Conservation (phyloP, 2,329 filamentous ascomycete genomes). For the Dryadomyces sulphureus region DNA sequence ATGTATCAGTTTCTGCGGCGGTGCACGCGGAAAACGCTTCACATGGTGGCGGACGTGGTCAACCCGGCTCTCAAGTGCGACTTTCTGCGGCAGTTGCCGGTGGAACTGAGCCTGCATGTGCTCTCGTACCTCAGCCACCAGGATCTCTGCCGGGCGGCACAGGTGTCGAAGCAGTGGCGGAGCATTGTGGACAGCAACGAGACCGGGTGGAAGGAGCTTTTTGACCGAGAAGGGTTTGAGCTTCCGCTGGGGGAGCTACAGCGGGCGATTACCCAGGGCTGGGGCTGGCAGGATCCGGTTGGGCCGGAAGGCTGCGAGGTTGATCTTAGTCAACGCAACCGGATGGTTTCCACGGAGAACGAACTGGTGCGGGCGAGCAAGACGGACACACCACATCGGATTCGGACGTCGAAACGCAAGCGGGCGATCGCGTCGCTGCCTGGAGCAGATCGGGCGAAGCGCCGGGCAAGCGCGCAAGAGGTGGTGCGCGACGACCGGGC, state of each 20-base stretch:
- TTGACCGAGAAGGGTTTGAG: conserved; percentile 69
- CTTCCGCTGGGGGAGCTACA: conserved; percentile 72
- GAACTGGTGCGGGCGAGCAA: conserved; percentile 31
- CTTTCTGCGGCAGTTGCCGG: conserved; percentile 69
- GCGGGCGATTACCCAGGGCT: conserved; percentile 76
- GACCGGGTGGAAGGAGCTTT: conserved; percentile 85
- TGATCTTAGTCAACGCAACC: conserved; percentile 53
- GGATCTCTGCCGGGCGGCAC: conserved; percentile 78
- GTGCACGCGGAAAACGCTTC: conserved; percentile 75
- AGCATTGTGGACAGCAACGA: conserved; percentile 85
- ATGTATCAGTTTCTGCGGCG: conserved; percentile 91
- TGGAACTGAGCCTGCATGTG: conserved; percentile 77
- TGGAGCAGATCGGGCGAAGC: conserved; percentile 35
- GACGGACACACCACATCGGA: conserved; percentile 21
- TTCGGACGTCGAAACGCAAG: conserved; percentile 41
- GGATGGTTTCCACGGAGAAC: conserved; percentile 36
- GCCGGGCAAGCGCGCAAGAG: conserved; percentile 35
- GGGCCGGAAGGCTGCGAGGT: conserved; percentile 62
- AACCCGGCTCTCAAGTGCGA: conserved; percentile 93
- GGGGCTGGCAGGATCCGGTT: conserved; percentile 90
- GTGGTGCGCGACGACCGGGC: conserved; percentile 26
- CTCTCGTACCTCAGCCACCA: conserved; percentile 72
- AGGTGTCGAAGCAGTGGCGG: conserved; percentile 90
- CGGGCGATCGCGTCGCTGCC: conserved; percentile 30
- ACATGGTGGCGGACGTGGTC: conserved; percentile 78